Evolutionary conservation across 148 eudicot genomes (phyloP).

Genomic region (Vaccinium macrocarpon): DNA sequence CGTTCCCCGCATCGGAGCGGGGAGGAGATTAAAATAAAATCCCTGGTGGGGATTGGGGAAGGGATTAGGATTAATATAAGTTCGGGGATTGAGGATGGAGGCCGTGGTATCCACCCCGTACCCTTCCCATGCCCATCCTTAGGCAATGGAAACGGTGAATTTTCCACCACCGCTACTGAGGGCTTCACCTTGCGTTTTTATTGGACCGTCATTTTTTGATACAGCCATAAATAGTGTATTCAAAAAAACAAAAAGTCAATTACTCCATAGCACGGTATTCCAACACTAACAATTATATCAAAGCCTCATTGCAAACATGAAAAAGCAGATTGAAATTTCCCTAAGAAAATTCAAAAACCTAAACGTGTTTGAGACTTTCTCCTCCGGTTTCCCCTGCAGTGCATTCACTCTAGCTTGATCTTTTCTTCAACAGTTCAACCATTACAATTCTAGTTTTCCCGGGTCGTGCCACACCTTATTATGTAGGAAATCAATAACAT

Average conservation of each 20-base stretch:
- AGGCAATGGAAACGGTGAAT: too few relatives aligned
- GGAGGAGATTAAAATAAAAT: too few relatives aligned
- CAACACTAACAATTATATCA: background rate
- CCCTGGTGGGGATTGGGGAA: too few relatives aligned
- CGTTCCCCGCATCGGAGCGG: too few relatives aligned
- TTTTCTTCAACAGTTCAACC: background rate
- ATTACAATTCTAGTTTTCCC: background rate
- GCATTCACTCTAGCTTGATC: background rate
- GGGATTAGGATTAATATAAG: too few relatives aligned
- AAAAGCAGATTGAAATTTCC: background rate
- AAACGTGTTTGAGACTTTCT: background rate
- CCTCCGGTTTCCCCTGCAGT: background rate
- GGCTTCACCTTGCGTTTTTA: too few relatives aligned
- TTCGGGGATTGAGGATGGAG: too few relatives aligned
- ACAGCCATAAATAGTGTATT: background rate
- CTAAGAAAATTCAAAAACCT: background rate
- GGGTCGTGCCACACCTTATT: conserved; percentile 16
- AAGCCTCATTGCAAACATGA: background rate
- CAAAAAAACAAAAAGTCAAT: background rate
- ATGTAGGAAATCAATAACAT: conserved; percentile 24
- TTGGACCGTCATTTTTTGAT: too few relatives aligned
- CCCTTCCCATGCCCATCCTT: too few relatives aligned
- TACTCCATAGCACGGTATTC: background rate
- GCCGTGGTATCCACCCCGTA: too few relatives aligned
- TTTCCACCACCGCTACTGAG: too few relatives aligned